These are phyloP conservation scores for Ophiocordyceps unilateralis DNA, from an alignment of 2,329 filamentous ascomycete species.

Conservation along the genomic window DNA sequence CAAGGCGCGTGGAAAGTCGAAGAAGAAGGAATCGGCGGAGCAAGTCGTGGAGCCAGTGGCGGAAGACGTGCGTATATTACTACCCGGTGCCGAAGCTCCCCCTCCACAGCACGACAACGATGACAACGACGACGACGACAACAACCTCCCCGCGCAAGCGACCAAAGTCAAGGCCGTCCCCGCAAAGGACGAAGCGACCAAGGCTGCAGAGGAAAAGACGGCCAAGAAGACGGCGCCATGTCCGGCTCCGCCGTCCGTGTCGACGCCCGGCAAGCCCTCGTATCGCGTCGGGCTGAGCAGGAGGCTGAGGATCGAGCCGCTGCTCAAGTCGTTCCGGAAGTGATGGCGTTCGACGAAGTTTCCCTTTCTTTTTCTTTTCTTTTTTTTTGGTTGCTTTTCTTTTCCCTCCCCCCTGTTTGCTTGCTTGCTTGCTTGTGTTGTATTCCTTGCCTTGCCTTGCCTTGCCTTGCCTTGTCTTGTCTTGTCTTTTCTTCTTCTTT, in stretches of 20 bases:
- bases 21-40: too few relatives aligned
- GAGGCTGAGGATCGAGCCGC: conserved; percentile 29
- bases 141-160: neutral
- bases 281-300: conserved; percentile 36
- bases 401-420: neutral
- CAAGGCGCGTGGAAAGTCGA: too few relatives aligned
- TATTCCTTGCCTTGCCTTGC: too few relatives aligned
- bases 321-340: conserved; percentile 32
- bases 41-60: neutral
- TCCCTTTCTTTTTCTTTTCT: neutral
- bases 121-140: too few relatives aligned
- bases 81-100: too few relatives aligned
- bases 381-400: neutral
- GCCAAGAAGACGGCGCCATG: neutral
- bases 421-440: too few relatives aligned
- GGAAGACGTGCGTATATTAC: too few relatives aligned
- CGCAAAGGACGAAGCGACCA: neutral
- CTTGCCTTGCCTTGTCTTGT: too few relatives aligned
- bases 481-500: too few relatives aligned
- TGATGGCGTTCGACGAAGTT: conserved; percentile 2
- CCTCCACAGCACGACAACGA: too few relatives aligned
- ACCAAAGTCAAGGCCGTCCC: neutral
- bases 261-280: conserved; percentile 11
- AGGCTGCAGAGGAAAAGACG: neutral
- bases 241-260: neutral